These are phyloP conservation scores for Stephanodiscus triporus DNA, from an alignment of 108 stramenopile genomes.

Conservation along the genomic window DNA sequence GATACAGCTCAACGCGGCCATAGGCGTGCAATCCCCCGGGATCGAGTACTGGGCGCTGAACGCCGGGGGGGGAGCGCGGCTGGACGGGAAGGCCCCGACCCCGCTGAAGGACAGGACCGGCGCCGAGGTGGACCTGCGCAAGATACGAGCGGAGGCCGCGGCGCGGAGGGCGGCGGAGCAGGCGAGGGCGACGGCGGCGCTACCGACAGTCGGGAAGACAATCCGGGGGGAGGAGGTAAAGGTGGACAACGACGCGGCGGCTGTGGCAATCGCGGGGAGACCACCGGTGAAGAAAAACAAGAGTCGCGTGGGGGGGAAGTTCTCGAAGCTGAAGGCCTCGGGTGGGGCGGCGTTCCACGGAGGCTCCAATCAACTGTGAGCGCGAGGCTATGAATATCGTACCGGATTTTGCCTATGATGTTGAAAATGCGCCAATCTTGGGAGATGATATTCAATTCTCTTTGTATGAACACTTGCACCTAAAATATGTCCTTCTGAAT, in stretches of 20 bases:
- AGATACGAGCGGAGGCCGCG: slow-evolving; percentile 78
- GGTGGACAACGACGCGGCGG: slow-evolving; percentile 19
- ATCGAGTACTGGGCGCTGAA: slow-evolving; percentile 89
- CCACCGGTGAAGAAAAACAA: slow-evolving; percentile 70
- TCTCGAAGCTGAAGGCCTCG: slow-evolving; percentile 67
- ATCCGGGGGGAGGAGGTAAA: slow-evolving; percentile 45
- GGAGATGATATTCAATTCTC: neutral
- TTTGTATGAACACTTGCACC: neutral
- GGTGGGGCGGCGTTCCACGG: slow-evolving; percentile 70
- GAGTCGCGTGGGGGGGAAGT: slow-evolving; percentile 75
- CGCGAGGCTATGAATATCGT: neutral
- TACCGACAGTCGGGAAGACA: slow-evolving; percentile 59
- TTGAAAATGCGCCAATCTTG: neutral
- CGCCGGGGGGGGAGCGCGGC: slow-evolving; percentile 78
- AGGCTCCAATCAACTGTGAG: slow-evolving; percentile 40
- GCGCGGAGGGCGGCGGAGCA: slow-evolving; percentile 64
- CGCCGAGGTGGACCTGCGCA: slow-evolving; percentile 76
- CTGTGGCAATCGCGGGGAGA: slow-evolving; percentile 20
- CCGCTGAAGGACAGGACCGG: slow-evolving; percentile 77
- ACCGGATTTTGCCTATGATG: too few relatives aligned
- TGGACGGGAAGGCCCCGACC: slow-evolving; percentile 81
- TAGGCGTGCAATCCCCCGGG: slow-evolving; percentile 68
- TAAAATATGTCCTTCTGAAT: neutral
- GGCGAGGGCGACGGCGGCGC: slow-evolving; percentile 46
- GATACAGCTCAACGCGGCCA: slow-evolving; percentile 86